Evolutionary conservation across 2,329 filamentous ascomycete species (phyloP).

Genomic region (Neospermospora avenae): DNA sequence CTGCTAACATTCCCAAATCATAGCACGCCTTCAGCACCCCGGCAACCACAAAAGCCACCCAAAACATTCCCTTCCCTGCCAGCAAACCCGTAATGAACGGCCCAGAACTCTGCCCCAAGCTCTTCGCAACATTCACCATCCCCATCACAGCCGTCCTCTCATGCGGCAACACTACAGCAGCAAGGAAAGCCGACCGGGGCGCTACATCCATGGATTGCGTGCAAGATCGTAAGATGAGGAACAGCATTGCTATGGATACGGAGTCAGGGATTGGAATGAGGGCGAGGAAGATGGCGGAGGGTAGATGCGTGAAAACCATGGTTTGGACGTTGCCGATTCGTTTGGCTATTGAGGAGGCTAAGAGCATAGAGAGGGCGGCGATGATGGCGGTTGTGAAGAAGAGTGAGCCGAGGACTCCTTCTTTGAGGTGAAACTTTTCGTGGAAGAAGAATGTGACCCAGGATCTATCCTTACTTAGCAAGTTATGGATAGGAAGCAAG

Average conservation of each 20-base stretch:
- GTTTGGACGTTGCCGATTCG: conserved; percentile 61
- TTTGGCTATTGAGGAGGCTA: conserved; percentile 52
- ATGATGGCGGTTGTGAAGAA: conserved; percentile 54
- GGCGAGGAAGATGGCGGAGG: conserved; percentile 62
- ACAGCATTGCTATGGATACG: conserved; percentile 51
- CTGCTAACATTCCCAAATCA: conserved; percentile 54
- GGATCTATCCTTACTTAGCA: conserved; percentile 46
- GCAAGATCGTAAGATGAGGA: conserved; percentile 60
- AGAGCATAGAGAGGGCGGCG: conserved; percentile 48
- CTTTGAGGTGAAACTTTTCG: conserved; percentile 45
- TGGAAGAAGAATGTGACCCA: conserved; percentile 58
- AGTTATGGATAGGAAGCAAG: conserved; percentile 9
- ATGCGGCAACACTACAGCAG: conserved; percentile 58
- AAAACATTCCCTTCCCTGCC: conserved; percentile 53
- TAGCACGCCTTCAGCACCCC: conserved; percentile 60
- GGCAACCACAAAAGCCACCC: conserved; percentile 60
- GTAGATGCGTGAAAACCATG: conserved; percentile 74
- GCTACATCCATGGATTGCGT: conserved; percentile 68
- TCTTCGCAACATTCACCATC: conserved; percentile 66
- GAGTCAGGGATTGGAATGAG: conserved; percentile 57
- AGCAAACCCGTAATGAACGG: conserved; percentile 63
- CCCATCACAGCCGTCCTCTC: conserved; percentile 73
- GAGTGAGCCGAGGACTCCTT: conserved; percentile 49
- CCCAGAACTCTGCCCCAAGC: conserved; percentile 57
- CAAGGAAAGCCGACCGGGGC: conserved; percentile 66